Conservation (phyloP, 306 rosid species). For the Dalbergia cochinchinensis region DNA sequence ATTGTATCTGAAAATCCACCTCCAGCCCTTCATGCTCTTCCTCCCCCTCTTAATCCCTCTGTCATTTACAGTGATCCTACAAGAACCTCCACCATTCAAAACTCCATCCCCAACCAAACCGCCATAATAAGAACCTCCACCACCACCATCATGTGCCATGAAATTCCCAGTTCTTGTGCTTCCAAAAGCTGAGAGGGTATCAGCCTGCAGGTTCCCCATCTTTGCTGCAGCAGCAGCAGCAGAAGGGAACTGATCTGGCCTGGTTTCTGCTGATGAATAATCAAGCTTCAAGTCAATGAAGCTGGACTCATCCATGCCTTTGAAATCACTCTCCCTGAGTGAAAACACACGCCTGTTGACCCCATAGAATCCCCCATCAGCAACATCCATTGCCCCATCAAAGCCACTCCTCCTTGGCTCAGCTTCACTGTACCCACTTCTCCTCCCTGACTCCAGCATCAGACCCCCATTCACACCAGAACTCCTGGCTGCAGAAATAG, state of each 20-base stretch:
- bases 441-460: slow-evolving; percentile 83
- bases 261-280: slow-evolving; percentile 72
- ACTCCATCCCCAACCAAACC: slow-evolving; percentile 48
- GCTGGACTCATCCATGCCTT: slow-evolving; percentile 85
- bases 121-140: background rate
- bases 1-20: slow-evolving; percentile 86
- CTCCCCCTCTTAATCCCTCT: slow-evolving; percentile 78
- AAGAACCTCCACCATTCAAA: slow-evolving; percentile 73
- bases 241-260: slow-evolving; percentile 53
- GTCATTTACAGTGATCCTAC: slow-evolving; percentile 84
- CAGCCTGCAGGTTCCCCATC: slow-evolving; percentile 44
- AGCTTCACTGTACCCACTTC: slow-evolving; percentile 93
- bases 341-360: slow-evolving; percentile 81
- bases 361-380: slow-evolving; percentile 56
- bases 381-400: slow-evolving; percentile 61
- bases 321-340: slow-evolving; percentile 88
- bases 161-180: slow-evolving; percentile 64
- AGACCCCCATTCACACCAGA: slow-evolving; percentile 86
- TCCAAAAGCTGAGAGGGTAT: slow-evolving; percentile 64
- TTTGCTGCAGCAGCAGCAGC: slow-evolving; percentile 55
- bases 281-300: slow-evolving; percentile 94
- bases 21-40: slow-evolving; percentile 86
- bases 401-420: slow-evolving; percentile 87
- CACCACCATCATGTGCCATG: slow-evolving; percentile 56
- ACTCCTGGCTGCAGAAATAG: slow-evolving; percentile 93